Conservation (phyloP, 768 basidiomycete genomes). For the Mrakia hoshinonis region DNA sequence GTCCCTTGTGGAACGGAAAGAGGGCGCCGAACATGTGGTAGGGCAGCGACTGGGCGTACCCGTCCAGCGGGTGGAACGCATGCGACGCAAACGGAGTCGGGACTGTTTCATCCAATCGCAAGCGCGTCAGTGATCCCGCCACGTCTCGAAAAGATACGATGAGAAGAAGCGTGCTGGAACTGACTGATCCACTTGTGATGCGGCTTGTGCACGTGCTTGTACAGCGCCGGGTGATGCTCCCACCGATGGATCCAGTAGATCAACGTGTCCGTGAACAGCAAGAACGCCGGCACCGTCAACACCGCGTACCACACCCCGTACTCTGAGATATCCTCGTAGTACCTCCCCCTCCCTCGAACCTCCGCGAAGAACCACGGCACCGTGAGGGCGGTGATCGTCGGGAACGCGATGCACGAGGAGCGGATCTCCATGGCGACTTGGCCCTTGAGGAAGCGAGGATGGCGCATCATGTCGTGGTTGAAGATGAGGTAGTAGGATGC, state of each 20-base stretch:
- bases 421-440: slow-evolving; percentile 69
- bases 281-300: slow-evolving; percentile 44
- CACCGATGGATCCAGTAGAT: slow-evolving; percentile 96
- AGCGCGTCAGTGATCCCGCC: no score
- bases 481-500: slow-evolving; percentile 78
- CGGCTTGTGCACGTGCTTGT: slow-evolving; percentile 90
- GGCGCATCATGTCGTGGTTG: slow-evolving; percentile 76
- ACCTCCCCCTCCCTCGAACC: slow-evolving; percentile 67
- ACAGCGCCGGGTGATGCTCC: slow-evolving; percentile 73
- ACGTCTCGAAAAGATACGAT: neutral
- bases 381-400: slow-evolving; percentile 69
- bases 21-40: slow-evolving; percentile 87
- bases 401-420: slow-evolving; percentile 65
- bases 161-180: slow-evolving; percentile 39
- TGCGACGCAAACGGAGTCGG: slow-evolving; percentile 96
- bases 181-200: slow-evolving; percentile 97
- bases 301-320: slow-evolving; percentile 52
- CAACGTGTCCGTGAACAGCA: slow-evolving; percentile 79
- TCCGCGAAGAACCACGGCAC: slow-evolving; percentile 92
- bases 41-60: slow-evolving; percentile 85
- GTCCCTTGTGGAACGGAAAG: slow-evolving; percentile 74
- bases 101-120: no score
- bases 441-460: slow-evolving; percentile 84
- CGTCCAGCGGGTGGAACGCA: slow-evolving; percentile 95
- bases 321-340: slow-evolving; percentile 70